These are phyloP conservation scores for Chondrus crispus DNA, from an alignment of 23 red algal genomes.

Conservation along the genomic window DNA sequence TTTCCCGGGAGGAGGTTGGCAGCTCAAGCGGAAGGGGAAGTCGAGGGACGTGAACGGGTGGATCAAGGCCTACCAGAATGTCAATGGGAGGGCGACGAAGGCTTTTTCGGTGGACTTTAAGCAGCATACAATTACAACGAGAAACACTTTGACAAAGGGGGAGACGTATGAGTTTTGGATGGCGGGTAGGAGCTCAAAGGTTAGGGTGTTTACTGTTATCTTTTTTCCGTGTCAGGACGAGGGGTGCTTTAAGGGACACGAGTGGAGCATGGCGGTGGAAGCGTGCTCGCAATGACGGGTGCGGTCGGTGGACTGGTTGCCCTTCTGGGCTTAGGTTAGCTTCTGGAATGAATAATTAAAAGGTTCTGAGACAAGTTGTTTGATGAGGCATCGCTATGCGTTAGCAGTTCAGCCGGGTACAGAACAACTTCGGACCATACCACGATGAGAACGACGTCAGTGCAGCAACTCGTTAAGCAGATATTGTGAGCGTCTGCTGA, in stretches of 20 bases:
- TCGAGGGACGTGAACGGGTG: not conserved
- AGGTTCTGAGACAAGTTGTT: no score
- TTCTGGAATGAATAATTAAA: no score
- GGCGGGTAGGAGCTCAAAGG: not conserved
- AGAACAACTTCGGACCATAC: no score
- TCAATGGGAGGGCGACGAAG: not conserved
- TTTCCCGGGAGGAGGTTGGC: not conserved
- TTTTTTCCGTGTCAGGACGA: not conserved
- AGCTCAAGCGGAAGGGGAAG: not conserved
- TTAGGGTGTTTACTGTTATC: not conserved
- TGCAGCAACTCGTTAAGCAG: no score
- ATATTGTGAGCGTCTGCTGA: no score
- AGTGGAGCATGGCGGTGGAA: not conserved
- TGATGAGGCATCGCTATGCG: no score
- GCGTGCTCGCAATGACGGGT: no score
- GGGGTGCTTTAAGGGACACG: not conserved
- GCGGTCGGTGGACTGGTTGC: no score
- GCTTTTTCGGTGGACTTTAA: constrained; percentile 5
- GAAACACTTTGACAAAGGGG: not conserved
- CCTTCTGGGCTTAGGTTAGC: no score
- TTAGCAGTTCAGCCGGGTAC: no score
- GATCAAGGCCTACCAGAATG: not conserved
- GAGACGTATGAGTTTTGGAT: not conserved
- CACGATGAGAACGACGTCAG: no score
- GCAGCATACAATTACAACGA: not conserved